Base-by-base conservation (phyloP, 257 asterid species). In the Lavandula angustifolia region DNA sequence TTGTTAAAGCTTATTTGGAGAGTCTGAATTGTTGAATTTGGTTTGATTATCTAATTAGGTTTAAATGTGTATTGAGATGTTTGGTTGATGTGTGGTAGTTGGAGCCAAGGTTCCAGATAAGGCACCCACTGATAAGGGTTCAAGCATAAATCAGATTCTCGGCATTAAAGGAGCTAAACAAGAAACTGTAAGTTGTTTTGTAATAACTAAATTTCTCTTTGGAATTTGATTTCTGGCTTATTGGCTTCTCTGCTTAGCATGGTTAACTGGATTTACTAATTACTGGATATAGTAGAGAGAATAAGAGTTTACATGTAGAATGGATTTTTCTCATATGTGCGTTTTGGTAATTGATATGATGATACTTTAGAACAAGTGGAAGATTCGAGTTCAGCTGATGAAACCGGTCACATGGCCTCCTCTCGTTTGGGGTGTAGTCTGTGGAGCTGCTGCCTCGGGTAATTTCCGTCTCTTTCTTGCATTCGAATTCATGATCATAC, bases 361-460 rank as follows among this genome's bases (percentile, higher is more conserved):
- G 55, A 14, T 59, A 60, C 44, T 53, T 38, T 78, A 92, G 98
- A 79, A 92, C 73, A 92, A 62, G 74, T 92, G 96, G 98, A 92
- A 87, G 76, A 92, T 92, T 46, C 86, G 95, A 57, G 82, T 92
- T 75, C 98, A 92, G 72, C 95, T 92, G 54, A 89, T 82, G n/a
- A 92, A 92, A 74, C 96, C 96, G 13, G 95, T 92, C 56, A 92
- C 98, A 51, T 89, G 98, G 98, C 98, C 98, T 66, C 98, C 96
- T 16, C 96, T 92, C 68, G 43, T 92, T 42, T 92, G 98, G 96
- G 98, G 98, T 17, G 91, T 92, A 67, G 98, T 89, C 66, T 92
- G 98, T 71, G 98, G 98, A 52, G 98, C 98, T 74, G 96, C 98
- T 48, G 96, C 98, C 31, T 92, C 98, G 4, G 98, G 98, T 92